phyloP scores from a whole-genome alignment of 768 basidiomycete species.

The Pleurotus tuber-regium region DNA sequence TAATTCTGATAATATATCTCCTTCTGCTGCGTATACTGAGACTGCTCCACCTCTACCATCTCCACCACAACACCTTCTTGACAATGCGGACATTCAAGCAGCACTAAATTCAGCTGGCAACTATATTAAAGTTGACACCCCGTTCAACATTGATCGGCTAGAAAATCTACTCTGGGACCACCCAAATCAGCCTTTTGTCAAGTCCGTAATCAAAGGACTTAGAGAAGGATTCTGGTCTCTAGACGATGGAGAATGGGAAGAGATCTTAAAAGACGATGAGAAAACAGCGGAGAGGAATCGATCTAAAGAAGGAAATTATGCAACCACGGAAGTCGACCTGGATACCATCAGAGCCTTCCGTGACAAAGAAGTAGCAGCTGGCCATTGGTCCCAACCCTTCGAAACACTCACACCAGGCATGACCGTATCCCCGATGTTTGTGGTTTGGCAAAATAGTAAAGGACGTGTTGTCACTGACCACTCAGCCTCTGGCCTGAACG shows the following conservation, averaged over 20 bases:
- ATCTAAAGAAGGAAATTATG: slow-evolving; percentile 14
- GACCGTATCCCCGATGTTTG: slow-evolving; percentile 24
- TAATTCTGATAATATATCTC: neutral
- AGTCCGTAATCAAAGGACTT: slow-evolving; percentile 20
- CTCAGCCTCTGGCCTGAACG: slow-evolving; percentile 20
- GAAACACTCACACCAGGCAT: slow-evolving; percentile 21
- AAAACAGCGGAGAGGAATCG: neutral
- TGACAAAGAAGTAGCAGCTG: slow-evolving; percentile 17
- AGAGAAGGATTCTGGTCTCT: slow-evolving; percentile 31
- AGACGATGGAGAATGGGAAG: slow-evolving; percentile 11
- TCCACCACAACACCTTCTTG: neutral
- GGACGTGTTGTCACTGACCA: slow-evolving; percentile 26
- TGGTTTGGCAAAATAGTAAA: slow-evolving; percentile 25
- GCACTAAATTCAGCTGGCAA: slow-evolving; percentile 6
- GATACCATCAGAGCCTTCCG: slow-evolving; percentile 14
- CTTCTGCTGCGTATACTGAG: neutral
- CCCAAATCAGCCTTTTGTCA: slow-evolving; percentile 27
- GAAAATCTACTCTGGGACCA: slow-evolving; percentile 18
- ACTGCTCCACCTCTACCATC: neutral
- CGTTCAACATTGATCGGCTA: slow-evolving; percentile 21
- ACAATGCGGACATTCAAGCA: neutral
- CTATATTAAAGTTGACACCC: slow-evolving; percentile 22
- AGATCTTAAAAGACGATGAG: too few species aligned
- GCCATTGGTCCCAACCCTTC: slow-evolving; percentile 16
- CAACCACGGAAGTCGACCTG: slow-evolving; percentile 11